These are phyloP conservation scores for Mortierella sp. DNA, from an alignment of 371 early-diverging fungal species.

Conservation along the genomic window DNA sequence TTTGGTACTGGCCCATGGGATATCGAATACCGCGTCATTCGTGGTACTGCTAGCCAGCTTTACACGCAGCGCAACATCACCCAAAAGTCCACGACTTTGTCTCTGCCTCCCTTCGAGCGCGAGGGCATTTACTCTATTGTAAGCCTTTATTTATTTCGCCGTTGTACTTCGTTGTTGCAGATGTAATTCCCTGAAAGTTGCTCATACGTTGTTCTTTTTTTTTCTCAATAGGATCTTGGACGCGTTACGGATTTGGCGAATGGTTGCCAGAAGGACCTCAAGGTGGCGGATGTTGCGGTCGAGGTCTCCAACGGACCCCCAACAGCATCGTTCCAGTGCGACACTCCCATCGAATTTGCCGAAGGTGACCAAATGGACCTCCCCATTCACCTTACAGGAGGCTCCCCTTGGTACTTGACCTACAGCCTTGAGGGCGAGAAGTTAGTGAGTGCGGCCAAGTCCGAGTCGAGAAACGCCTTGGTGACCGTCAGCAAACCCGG, in stretches of 20 bases:
- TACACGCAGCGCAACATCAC: conserved; percentile 25
- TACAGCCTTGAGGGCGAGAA: conserved; percentile 38
- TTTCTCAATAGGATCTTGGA: conserved; percentile 30
- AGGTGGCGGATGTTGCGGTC: conserved; percentile 37
- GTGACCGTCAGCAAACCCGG: conserved; percentile 39
- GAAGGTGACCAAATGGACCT: conserved; percentile 38
- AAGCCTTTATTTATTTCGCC: neutral
- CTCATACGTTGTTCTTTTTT: neutral
- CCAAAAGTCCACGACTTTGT: conserved; percentile 19
- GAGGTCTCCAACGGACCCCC: conserved; percentile 49
- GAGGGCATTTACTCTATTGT: conserved; percentile 50
- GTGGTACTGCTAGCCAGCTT: conserved; percentile 26
- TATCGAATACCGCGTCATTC: conserved; percentile 45
- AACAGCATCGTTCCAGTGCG: conserved; percentile 50
- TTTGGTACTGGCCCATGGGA: conserved; percentile 52
- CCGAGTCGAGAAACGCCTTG: conserved; percentile 37
- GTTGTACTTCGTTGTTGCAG: too few species aligned
- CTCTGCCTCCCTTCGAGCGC: conserved; percentile 39
- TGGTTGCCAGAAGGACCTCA: conserved; percentile 46
- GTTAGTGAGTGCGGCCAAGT: neutral
- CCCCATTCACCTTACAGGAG: conserved; percentile 49
- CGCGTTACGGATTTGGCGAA: conserved; percentile 45
- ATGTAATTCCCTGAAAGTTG: neutral
- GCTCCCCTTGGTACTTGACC: conserved; percentile 38
- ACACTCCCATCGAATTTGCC: conserved; percentile 34